phyloP scores from a whole-genome alignment of 1,139 yeast genomes.

The Candida tunisiensis region DNA sequence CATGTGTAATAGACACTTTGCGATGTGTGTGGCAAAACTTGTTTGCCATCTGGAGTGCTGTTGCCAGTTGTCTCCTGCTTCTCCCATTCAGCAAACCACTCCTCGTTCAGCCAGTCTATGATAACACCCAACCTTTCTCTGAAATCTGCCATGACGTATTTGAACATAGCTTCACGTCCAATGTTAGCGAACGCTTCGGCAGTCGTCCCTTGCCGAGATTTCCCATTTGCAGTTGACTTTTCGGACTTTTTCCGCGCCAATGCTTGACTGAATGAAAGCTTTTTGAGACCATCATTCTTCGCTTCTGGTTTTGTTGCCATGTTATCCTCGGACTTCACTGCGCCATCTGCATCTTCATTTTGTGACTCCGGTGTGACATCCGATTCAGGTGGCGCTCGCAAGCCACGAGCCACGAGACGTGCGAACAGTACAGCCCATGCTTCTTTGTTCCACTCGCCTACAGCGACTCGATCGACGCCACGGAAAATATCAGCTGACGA shows the following conservation, averaged over 20 bases:
- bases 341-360: too few species aligned
- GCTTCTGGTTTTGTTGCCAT: constrained; percentile 1
- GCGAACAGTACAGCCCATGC: constrained; percentile 69
- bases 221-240: constrained; percentile 9
- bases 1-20: constrained; percentile 27
- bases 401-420: constrained; percentile 69
- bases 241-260: constrained; percentile 2
- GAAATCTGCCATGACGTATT: constrained; percentile 59
- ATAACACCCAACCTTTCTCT: constrained; percentile 57
- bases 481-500: constrained; percentile 10
- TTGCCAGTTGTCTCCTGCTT: constrained; percentile 7
- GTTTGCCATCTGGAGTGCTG: too few species aligned
- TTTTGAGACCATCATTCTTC: neutral
- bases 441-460: constrained; percentile 41
- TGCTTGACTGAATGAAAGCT: constrained; percentile 3
- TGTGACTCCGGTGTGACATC: constrained; percentile 1
- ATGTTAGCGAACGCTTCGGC: constrained; percentile 30
- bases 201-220: constrained; percentile 9
- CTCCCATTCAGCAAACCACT: constrained; percentile 68
- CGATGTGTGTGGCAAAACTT: constrained; percentile 1
- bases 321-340: constrained; percentile 2
- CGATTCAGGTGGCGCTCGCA: constrained; percentile 15
- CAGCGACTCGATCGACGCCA: constrained; percentile 17
- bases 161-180: constrained; percentile 54
- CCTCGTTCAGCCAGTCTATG: constrained; percentile 93